Percentiles rank a stretch among this genome's conserved stretches.
Evolutionary conservation across 2,329 filamentous ascomycete species (phyloP).

Genomic region (Colletotrichum spinosum): DNA sequence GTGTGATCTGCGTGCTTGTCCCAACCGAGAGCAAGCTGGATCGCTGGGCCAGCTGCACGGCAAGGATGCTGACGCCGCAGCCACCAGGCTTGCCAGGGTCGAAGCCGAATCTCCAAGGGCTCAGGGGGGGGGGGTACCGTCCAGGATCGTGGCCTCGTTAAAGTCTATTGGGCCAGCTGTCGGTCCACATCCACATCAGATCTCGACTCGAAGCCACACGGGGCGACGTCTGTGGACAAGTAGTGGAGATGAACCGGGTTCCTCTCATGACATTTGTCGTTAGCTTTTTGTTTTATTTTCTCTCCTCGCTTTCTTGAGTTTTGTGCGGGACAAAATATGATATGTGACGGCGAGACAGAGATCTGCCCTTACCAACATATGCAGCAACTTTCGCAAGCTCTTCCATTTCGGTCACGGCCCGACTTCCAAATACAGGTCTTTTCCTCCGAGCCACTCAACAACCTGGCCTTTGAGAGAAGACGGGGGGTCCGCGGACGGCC

Average conservation of each 20-base stretch:
- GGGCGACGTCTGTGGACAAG: slow-evolving; percentile 16
- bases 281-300: slow-evolving; percentile 17
- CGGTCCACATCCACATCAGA: slow-evolving; percentile 7
- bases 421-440: slow-evolving; percentile 23
- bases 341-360: slow-evolving; percentile 29
- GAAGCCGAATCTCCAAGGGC: slow-evolving; percentile 11
- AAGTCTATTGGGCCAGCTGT: slow-evolving; percentile 2
- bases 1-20: slow-evolving; percentile 35
- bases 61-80: slow-evolving; percentile 15
- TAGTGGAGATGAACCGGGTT: slow-evolving; percentile 10
- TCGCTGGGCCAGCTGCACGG: slow-evolving; percentile 27
- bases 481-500: neutral
- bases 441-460: slow-evolving; percentile 29
- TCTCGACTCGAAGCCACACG: slow-evolving; percentile 17
- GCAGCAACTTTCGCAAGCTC: slow-evolving; percentile 36
- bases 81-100: slow-evolving; percentile 23
- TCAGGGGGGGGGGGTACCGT: neutral
- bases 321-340: slow-evolving; percentile 21
- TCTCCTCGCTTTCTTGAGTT: slow-evolving; percentile 6
- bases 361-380: slow-evolving; percentile 25
- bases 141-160: slow-evolving; percentile 16
- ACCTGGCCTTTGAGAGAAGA: slow-evolving; percentile 1
- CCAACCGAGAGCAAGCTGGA: slow-evolving; percentile 31
- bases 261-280: slow-evolving; percentile 12
- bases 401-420: slow-evolving; percentile 36